phyloP scores from a whole-genome alignment of 2,329 filamentous ascomycete species.

The Fonsecaea multimorphosa region DNA sequence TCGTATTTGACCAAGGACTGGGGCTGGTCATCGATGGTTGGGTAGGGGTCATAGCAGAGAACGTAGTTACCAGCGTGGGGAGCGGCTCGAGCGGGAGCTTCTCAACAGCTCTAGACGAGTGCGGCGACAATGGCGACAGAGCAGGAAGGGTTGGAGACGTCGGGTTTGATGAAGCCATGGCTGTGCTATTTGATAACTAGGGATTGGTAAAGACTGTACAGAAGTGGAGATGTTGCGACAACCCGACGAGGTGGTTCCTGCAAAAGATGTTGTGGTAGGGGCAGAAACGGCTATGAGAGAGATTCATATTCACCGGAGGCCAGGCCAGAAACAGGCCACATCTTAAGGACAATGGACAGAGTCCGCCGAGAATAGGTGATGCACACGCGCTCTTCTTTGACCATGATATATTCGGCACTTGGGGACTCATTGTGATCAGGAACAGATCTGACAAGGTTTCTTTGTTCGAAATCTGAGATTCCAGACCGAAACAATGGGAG shows the following conservation, averaged over 20 bases:
- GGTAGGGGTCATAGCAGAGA: conserved; percentile 10
- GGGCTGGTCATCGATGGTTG: conserved; percentile 12
- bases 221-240: background rate
- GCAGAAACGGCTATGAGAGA: conserved; percentile 7
- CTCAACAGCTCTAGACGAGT: conserved; percentile 16
- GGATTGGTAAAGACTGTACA: background rate
- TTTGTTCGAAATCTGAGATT: conserved; percentile 4
- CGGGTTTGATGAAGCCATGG: conserved; percentile 26
- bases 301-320: background rate
- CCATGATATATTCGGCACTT: background rate
- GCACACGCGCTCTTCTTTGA: background rate
- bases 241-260: background rate
- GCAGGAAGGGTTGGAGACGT: conserved; percentile 22
- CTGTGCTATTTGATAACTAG: background rate
- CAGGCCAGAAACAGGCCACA: conserved; percentile 7
- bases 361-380: conserved; percentile 11
- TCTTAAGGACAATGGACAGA: conserved; percentile 5
- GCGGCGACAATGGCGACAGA: conserved; percentile 27
- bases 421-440: background rate
- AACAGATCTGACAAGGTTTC: background rate
- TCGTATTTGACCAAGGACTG: conserved; percentile 8
- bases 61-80: conserved; percentile 12
- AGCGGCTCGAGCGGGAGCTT: conserved; percentile 5
- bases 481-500: background rate
- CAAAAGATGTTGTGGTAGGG: background rate